A percentile compares a stretch with the other conserved stretches of the same genome.
Conservation (phyloP, 495 filamentous ascomycete genomes). For the Neurospora sp. region DNA sequence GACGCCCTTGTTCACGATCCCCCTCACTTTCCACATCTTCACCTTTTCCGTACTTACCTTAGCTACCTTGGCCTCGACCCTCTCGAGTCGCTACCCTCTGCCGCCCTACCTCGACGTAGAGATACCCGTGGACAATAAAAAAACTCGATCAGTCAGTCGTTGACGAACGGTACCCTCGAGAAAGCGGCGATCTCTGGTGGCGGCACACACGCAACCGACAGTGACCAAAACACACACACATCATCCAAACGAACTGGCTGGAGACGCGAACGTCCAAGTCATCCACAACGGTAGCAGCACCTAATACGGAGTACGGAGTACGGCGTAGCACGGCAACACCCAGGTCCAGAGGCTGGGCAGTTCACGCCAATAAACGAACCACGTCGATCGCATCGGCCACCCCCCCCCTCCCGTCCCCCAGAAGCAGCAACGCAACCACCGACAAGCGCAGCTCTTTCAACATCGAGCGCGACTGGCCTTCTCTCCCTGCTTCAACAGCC, state of each 20-base stretch:
- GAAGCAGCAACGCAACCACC: not conserved
- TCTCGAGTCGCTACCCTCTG: not conserved
- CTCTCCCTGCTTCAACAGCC: not conserved
- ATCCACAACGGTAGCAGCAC: not conserved
- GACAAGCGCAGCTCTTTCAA: not conserved
- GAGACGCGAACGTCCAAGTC: not conserved
- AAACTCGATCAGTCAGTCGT: not conserved
- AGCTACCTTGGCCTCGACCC: not conserved
- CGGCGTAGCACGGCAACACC: not conserved
- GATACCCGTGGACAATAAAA: not conserved
- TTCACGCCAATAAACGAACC: conserved; percentile 1
- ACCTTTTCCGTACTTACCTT: not conserved
- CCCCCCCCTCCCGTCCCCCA: not conserved
- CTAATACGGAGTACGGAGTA: not conserved
- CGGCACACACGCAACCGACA: not conserved
- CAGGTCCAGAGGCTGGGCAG: not conserved
- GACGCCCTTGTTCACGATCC: not conserved
- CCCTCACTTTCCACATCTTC: not conserved
- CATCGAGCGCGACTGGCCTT: not conserved
- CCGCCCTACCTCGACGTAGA: not conserved
- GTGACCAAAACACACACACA: not conserved
- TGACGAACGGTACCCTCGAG: too few relatives aligned
- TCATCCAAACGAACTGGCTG: not conserved
- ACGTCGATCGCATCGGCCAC: not conserved
- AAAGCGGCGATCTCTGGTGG: too few relatives aligned